Conservation (phyloP, 768 basidiomycete species). For the Termitomyces sp. region DNA sequence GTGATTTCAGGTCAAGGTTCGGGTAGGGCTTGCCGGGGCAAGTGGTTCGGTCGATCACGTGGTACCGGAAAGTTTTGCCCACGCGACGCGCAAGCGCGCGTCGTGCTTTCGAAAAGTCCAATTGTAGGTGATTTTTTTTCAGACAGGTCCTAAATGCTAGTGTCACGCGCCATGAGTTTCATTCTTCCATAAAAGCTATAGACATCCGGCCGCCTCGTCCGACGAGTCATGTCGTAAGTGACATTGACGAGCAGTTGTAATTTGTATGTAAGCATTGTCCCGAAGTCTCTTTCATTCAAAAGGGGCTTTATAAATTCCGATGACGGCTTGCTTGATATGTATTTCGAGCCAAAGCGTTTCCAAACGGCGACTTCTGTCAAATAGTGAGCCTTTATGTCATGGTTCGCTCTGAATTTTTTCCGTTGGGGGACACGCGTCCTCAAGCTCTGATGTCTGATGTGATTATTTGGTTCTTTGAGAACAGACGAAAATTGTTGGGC, state of each 20-base stretch:
- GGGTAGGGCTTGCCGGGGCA: background rate
- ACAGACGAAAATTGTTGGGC: too few relatives aligned
- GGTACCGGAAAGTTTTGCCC: background rate
- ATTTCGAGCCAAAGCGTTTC: background rate
- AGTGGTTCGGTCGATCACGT: background rate
- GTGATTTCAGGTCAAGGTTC: background rate
- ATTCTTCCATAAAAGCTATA: background rate
- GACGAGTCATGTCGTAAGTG: too few relatives aligned
- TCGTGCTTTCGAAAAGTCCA: too few relatives aligned
- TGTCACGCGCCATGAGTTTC: background rate
- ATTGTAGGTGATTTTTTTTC: too few relatives aligned
- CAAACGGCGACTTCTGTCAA: background rate
- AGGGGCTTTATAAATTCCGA: background rate
- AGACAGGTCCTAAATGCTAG: background rate
- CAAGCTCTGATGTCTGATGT: too few relatives aligned
- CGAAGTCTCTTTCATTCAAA: background rate
- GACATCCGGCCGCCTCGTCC: background rate
- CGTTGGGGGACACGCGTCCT: too few relatives aligned
- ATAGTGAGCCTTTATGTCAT: background rate
- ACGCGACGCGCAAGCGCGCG: background rate
- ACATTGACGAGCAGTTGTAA: too few relatives aligned
- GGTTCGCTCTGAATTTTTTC: background rate
- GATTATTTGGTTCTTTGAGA: too few relatives aligned
- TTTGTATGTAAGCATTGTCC: too few relatives aligned
- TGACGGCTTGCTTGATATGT: background rate